Evolutionary conservation across 2,329 filamentous ascomycete genomes (phyloP), one percentile per base, ranked within the genome.

Genomic region (Tolypocladium album): DNA sequence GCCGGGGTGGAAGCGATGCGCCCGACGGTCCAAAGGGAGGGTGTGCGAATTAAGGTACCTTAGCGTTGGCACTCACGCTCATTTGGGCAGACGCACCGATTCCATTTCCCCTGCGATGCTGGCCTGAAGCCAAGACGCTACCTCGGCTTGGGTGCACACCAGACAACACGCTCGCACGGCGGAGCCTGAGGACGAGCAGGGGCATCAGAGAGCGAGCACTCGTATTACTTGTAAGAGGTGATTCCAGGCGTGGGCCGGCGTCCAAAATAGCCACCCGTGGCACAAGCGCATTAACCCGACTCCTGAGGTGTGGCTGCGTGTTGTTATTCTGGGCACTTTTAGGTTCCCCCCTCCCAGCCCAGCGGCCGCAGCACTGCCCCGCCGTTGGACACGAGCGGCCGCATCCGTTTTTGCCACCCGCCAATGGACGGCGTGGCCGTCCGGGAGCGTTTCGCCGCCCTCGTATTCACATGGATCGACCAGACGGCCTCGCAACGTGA

Each of bases 311-410:
- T 52, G 47, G 47, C 47, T 20, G 8, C 27, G 47, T 34, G 50
- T 38, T 55, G 50, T 55, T 55, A 38, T 55, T 55, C 50, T 55
- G 31, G 50, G 50, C 31, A 7, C 7, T 17, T 53, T 56, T 57
- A 43, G 43, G 55, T 39, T 34, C 55, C 12, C 39, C 36, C 11
- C 34, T 36, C 34, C 34, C 34, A 4, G 15, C 27, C 55, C 11
- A 42, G 38, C 40, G 27, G 53, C 53, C 38, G 38, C 43, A 4
- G 55, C 55, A 43, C 55, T 34, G 55, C 38, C 55, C 1, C 57
- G 20, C 57, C 15, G 45, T 36, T 53, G 57, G 57, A 58, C 52
- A 58, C 57, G 57, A 58, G 57, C 57, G 38, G 47, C 57, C 20
- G 43, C 43, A 34, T 36, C 57, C 45, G 57, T 38, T 45, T 27